Conservation (phyloP, 768 basidiomycete species). For the Mrakia blollopis region DNA sequence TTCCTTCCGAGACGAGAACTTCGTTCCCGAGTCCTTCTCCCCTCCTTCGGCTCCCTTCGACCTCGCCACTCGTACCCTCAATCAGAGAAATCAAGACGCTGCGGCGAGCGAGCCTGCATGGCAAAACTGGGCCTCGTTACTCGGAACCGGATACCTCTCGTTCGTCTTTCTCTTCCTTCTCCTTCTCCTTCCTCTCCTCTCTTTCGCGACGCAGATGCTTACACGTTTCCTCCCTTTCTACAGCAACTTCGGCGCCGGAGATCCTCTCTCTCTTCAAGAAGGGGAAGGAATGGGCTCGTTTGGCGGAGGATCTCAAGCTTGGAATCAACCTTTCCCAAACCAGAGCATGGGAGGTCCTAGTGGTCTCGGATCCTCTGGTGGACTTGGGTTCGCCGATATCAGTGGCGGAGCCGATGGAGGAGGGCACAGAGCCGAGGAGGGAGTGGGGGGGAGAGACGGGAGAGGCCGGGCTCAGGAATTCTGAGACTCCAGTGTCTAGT, state of each 20-base stretch:
- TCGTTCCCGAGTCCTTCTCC: constrained; percentile 10
- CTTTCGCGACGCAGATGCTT: background rate
- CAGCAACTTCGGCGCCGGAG: constrained; percentile 11
- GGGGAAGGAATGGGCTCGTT: background rate
- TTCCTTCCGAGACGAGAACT: constrained; percentile 5
- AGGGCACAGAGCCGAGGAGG: background rate
- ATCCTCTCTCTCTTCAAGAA: constrained; percentile 1
- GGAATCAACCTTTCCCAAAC: background rate
- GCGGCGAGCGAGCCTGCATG: background rate
- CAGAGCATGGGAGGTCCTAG: background rate
- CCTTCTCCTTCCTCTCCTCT: background rate
- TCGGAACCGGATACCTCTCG: constrained; percentile 14
- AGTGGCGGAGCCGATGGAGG: background rate
- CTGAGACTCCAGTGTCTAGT: background rate
- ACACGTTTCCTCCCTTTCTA: background rate
- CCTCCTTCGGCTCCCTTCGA: constrained; percentile 6
- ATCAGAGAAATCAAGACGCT: background rate
- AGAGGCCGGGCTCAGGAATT: background rate
- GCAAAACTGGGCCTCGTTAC: constrained; percentile 3
- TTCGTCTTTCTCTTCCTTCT: background rate
- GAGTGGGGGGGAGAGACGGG: background rate
- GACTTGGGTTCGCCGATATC: background rate
- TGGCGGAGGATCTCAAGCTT: background rate
- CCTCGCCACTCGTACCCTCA: constrained; percentile 14
- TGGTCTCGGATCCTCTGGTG: background rate